Conservation (phyloP, 805 yeast genomes). For the Sugiyamaella smithiae region DNA sequence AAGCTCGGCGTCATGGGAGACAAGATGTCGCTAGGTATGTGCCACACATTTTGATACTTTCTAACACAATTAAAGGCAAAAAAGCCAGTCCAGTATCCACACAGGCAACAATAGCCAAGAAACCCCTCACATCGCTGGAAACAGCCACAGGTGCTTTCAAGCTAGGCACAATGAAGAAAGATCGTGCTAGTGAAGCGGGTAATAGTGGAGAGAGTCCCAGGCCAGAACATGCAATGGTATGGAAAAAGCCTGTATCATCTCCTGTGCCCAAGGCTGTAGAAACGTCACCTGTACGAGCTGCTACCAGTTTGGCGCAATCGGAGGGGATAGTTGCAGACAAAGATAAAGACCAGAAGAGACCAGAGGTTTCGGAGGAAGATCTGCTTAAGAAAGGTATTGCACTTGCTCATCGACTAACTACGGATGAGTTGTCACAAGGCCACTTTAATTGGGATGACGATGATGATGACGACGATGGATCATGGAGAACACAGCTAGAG, state of each 20-base stretch:
- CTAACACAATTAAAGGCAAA: constrained; percentile 5
- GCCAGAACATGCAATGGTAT: constrained; percentile 22
- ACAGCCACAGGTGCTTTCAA: constrained; percentile 30
- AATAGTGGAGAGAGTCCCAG: constrained; percentile 20
- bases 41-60: not conserved
- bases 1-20: constrained; percentile 10
- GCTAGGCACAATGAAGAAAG: constrained; percentile 26
- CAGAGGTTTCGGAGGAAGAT: constrained; percentile 33
- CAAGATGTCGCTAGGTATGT: constrained; percentile 17
- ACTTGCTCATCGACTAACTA: constrained; percentile 32
- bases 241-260: constrained; percentile 19
- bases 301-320: not conserved
- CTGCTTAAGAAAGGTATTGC: constrained; percentile 35
- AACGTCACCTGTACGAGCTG: not conserved
- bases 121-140: constrained; percentile 19
- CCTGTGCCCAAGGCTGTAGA: constrained; percentile 1
- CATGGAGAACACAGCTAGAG: constrained; percentile 19
- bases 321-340: not conserved
- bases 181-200: constrained; percentile 19
- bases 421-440: constrained; percentile 21
- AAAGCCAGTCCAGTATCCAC: constrained; percentile 12
- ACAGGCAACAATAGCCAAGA: constrained; percentile 8
- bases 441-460: constrained; percentile 39
- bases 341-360: not conserved
- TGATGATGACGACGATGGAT: constrained; percentile 39